These are phyloP conservation scores for Cantharellus cinnabarinus DNA, from an alignment of 768 basidiomycete species.

Conservation along the genomic window DNA sequence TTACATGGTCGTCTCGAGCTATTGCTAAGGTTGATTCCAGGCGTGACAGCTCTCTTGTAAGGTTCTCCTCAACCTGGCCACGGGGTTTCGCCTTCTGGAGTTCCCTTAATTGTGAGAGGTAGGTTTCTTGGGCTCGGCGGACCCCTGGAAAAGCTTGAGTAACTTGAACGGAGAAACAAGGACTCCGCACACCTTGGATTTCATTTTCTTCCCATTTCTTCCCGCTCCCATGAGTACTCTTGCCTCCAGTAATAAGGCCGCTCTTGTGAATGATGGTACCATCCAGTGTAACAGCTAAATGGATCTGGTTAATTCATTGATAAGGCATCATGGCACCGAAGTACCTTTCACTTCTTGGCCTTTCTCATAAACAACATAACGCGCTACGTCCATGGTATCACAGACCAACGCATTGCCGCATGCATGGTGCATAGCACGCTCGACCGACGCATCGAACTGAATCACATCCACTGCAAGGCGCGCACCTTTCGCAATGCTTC, in stretches of 20 bases:
- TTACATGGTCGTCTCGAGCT: slow-evolving; percentile 64
- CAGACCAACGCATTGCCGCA: slow-evolving; percentile 92
- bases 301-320: background rate
- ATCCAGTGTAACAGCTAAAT: slow-evolving; percentile 78
- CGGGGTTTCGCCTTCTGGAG: slow-evolving; percentile 68
- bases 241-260: slow-evolving; percentile 90
- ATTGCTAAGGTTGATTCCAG: slow-evolving; percentile 60
- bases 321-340: slow-evolving; percentile 9
- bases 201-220: slow-evolving; percentile 95
- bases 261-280: slow-evolving; percentile 96
- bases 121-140: slow-evolving; percentile 42
- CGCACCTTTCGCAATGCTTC: slow-evolving; percentile 75
- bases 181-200: slow-evolving; percentile 43
- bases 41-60: slow-evolving; percentile 55
- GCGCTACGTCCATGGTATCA: slow-evolving; percentile 85
- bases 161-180: background rate
- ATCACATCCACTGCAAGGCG: slow-evolving; percentile 75
- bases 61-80: slow-evolving; percentile 62
- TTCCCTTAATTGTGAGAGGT: slow-evolving; percentile 59
- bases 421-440: slow-evolving; percentile 89
- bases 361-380: slow-evolving; percentile 81
- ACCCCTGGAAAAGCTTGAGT: slow-evolving; percentile 18
- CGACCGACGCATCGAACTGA: slow-evolving; percentile 60
- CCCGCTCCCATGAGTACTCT: slow-evolving; percentile 47
- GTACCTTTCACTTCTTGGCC: slow-evolving; percentile 91